Evolutionary conservation across 768 basidiomycete species (phyloP).

Genomic region (Clavaria fumosa): DNA sequence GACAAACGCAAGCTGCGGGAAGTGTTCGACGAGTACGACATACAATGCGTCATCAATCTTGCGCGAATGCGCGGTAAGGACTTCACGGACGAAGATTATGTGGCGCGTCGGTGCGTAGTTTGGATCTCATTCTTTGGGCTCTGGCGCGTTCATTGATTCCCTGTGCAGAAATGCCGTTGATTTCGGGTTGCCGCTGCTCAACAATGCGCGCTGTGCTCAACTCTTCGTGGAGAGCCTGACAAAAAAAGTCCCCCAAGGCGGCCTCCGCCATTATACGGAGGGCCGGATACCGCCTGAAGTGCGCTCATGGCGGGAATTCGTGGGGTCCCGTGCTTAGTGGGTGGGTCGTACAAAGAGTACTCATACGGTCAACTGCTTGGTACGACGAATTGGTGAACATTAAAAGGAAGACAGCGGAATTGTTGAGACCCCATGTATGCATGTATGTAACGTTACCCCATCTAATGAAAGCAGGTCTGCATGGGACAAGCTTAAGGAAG

Average conservation of each 20-base stretch:
- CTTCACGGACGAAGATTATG: constrained; percentile 87
- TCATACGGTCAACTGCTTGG: too few relatives aligned
- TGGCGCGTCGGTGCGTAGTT: constrained; percentile 63
- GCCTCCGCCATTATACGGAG: constrained; percentile 64
- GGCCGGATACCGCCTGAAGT: constrained; percentile 87
- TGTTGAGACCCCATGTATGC: too few relatives aligned
- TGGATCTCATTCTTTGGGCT: constrained; percentile 1
- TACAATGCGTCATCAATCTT: constrained; percentile 89
- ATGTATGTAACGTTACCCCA: too few relatives aligned
- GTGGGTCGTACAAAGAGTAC: too few relatives aligned
- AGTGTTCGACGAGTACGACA: constrained; percentile 89
- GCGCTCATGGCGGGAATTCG: constrained; percentile 81
- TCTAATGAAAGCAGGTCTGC: too few relatives aligned
- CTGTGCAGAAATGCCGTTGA: constrained; percentile 92
- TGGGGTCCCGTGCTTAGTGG: constrained; percentile 56
- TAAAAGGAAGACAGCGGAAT: too few relatives aligned
- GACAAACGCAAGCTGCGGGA: constrained; percentile 92
- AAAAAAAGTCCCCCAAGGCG: constrained; percentile 71
- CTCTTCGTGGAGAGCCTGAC: constrained; percentile 84
- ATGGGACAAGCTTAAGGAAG: too few relatives aligned
- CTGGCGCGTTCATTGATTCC: constrained; percentile 2
- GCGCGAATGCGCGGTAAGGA: constrained; percentile 62
- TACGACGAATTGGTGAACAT: too few relatives aligned
- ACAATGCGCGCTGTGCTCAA: constrained; percentile 77
- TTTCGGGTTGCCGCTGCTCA: constrained; percentile 84